Evolutionary conservation across 495 filamentous ascomycete species (phyloP).

Genomic region (Aspergillus panamensis): DNA sequence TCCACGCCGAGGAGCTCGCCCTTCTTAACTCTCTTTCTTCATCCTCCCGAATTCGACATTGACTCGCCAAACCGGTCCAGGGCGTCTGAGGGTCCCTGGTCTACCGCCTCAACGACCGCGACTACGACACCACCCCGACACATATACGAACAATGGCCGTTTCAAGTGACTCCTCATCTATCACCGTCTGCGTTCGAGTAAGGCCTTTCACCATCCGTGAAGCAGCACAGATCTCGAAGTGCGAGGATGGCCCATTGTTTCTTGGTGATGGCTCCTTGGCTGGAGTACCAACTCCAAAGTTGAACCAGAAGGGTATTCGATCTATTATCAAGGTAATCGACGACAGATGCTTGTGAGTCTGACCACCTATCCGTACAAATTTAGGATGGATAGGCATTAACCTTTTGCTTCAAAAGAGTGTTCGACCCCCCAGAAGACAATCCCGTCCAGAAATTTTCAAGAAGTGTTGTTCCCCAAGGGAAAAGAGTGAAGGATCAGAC

Average conservation of each 20-base stretch:
- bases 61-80: slow-evolving; percentile 20
- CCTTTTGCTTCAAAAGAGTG: slow-evolving; percentile 53
- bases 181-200: slow-evolving; percentile 76
- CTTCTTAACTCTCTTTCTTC: slow-evolving; percentile 14
- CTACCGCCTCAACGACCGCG: slow-evolving; percentile 16
- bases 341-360: slow-evolving; percentile 85
- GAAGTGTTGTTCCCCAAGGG: slow-evolving; percentile 74
- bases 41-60: slow-evolving; percentile 3
- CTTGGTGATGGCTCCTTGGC: slow-evolving; percentile 94
- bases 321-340: slow-evolving; percentile 95
- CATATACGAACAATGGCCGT: slow-evolving; percentile 42
- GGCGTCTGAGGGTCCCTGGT: slow-evolving; percentile 19
- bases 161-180: slow-evolving; percentile 62
- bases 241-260: slow-evolving; percentile 85
- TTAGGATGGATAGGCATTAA: neutral
- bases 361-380: neutral
- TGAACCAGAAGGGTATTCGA: slow-evolving; percentile 80
- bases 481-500: slow-evolving; percentile 97
- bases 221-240: slow-evolving; percentile 65
- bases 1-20: slow-evolving; percentile 14
- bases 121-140: slow-evolving; percentile 10
- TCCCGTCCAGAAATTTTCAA: slow-evolving; percentile 85
- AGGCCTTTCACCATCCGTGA: slow-evolving; percentile 80
- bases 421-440: slow-evolving; percentile 98
- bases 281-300: slow-evolving; percentile 71